Conservation (phyloP, 345 rosid genomes). For the Aethionema arabicum region DNA sequence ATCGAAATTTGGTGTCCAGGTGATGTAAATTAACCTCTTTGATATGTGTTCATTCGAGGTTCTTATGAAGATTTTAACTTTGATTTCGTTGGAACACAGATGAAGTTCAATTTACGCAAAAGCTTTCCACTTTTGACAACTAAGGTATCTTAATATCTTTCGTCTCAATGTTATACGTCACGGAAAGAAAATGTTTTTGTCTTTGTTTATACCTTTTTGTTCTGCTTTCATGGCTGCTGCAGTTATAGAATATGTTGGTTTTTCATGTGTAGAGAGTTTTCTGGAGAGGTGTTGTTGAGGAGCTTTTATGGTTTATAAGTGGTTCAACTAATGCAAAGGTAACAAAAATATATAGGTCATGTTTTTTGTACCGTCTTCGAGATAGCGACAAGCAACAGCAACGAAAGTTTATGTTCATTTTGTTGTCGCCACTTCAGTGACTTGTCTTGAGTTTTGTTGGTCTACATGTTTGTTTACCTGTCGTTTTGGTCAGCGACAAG, state of each 20-base stretch:
- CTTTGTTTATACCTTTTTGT: background rate
- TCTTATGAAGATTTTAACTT: background rate
- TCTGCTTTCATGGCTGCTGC: constrained; percentile 1
- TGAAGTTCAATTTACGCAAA: constrained; percentile 80
- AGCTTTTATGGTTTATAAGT: constrained; percentile 92
- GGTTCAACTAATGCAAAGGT: constrained; percentile 97
- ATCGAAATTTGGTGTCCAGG: constrained; percentile 95
- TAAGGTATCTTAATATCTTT: constrained; percentile 48
- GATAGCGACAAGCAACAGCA: too few relatives aligned
- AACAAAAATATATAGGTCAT: background rate
- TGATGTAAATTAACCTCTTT: constrained; percentile 20
- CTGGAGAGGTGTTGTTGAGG: constrained; percentile 96
- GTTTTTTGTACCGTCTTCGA: too few relatives aligned
- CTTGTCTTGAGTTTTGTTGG: too few relatives aligned
- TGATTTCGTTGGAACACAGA: constrained; percentile 40
- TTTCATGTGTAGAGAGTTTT: constrained; percentile 68
- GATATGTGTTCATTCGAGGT: background rate
- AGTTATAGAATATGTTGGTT: background rate
- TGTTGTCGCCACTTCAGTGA: too few relatives aligned
- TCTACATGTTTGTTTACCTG: too few relatives aligned
- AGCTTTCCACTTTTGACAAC: constrained; percentile 92
- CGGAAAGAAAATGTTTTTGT: background rate
- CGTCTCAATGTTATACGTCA: background rate
- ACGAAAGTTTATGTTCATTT: too few relatives aligned
- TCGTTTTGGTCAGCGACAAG: too few relatives aligned